These are phyloP conservation scores for Fraxinus excelsior DNA, from an alignment of 257 asterid species.

Conservation along the genomic window DNA sequence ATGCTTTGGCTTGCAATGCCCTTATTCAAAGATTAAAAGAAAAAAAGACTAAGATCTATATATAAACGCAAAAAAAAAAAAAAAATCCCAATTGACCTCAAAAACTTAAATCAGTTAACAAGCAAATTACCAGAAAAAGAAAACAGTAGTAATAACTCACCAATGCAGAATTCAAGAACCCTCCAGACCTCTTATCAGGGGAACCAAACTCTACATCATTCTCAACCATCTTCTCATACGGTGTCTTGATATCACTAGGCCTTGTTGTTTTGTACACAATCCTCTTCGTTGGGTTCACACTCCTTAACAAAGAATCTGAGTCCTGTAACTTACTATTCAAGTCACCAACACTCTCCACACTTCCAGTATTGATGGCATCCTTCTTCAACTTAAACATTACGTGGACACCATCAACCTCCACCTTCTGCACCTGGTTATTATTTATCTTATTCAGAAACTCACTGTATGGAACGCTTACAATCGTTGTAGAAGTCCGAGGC, in stretches of 20 bases:
- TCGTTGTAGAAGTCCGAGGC: constrained; percentile 60
- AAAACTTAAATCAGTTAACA: constrained; percentile 1
- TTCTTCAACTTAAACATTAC: constrained; percentile 87
- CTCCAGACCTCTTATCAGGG: constrained; percentile 98
- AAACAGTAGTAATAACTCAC: constrained; percentile 53
- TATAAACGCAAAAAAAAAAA: too few species aligned
- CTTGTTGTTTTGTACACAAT: constrained; percentile 81
- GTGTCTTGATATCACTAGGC: constrained; percentile 87
- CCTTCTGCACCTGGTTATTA: constrained; percentile 79
- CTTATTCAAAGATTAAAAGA: not conserved
- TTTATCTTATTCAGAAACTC: constrained; percentile 83
- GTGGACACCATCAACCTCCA: constrained; percentile 97
- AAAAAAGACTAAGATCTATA: not conserved
- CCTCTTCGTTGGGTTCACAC: constrained; percentile 72
- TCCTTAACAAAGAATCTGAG: constrained; percentile 63
- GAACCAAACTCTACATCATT: too few species aligned
- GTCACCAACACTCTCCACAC: constrained; percentile 48
- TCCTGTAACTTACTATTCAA: constrained; percentile 70
- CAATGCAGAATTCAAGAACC: constrained; percentile 91
- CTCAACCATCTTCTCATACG: constrained; percentile 94
- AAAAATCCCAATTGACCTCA: too few species aligned
- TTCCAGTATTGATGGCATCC: constrained; percentile 40
- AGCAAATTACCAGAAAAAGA: constrained; percentile 5
- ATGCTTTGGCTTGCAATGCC: not conserved
- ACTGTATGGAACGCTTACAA: constrained; percentile 86